phyloP scores from a whole-genome alignment of 805 yeast species.

The Starmera quercuum region DNA sequence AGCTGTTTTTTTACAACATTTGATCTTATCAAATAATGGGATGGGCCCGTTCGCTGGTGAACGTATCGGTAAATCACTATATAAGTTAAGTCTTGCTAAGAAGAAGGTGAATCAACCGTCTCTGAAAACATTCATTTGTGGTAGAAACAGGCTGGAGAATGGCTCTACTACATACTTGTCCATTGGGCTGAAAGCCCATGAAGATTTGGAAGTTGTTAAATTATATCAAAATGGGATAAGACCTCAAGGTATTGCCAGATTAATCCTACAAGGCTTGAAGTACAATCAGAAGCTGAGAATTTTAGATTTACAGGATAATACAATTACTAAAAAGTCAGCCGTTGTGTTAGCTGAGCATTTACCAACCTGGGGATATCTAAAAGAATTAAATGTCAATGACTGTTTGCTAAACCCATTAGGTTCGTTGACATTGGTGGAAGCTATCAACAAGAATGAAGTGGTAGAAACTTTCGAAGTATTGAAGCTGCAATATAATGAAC shows the following conservation, averaged over 20 bases:
- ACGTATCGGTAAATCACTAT: constrained; percentile 83
- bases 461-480: constrained; percentile 43
- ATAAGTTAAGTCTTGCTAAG: constrained; percentile 61
- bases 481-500: constrained; percentile 84
- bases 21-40: constrained; percentile 89
- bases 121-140: constrained; percentile 86
- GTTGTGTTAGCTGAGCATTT: constrained; percentile 55
- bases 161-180: constrained; percentile 87
- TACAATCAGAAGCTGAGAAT: constrained; percentile 51
- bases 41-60: constrained; percentile 98
- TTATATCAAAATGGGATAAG: constrained; percentile 96
- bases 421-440: constrained; percentile 44
- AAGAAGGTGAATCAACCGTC: constrained; percentile 34
- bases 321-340: constrained; percentile 71
- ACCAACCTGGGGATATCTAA: constrained; percentile 54
- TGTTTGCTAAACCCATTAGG: constrained; percentile 81
- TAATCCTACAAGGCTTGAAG: constrained; percentile 66
- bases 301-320: constrained; percentile 91
- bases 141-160: constrained; percentile 93
- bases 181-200: constrained; percentile 76
- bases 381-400: constrained; percentile 83
- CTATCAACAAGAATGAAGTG: constrained; percentile 33
- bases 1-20: constrained; percentile 75
- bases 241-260: constrained; percentile 79
- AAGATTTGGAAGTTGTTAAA: constrained; percentile 61